Percentiles rank a stretch among this genome's conserved stretches.
Conservation (phyloP, 768 basidiomycete genomes). For the Pleurotus platypus region DNA sequence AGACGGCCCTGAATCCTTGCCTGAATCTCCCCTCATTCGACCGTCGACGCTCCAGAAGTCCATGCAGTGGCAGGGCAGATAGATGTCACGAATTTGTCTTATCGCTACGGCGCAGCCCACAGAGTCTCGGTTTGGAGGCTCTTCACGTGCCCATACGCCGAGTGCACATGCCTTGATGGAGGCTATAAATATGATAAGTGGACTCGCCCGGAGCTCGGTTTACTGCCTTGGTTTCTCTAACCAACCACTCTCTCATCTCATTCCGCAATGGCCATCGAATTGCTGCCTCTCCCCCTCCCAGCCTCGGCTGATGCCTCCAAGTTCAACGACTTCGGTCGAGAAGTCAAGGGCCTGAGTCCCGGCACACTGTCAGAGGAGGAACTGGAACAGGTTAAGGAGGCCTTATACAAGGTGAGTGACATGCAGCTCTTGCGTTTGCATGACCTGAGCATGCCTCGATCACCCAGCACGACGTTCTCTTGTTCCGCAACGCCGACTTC, state of each 20-base stretch:
- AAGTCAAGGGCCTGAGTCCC: constrained; percentile 73
- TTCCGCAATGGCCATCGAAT: constrained; percentile 60
- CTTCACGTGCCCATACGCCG: neutral
- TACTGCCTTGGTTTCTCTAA: neutral
- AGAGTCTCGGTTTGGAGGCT: neutral
- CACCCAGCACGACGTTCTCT: constrained; percentile 60
- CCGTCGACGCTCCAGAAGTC: no score
- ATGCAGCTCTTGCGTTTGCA: neutral
- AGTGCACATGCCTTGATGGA: neutral
- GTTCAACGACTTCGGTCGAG: constrained; percentile 70
- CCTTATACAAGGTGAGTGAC: constrained; percentile 68
- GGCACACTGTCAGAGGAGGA: constrained; percentile 54
- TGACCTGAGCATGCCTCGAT: neutral
- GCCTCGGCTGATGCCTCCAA: constrained; percentile 64
- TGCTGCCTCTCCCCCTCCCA: constrained; percentile 66
- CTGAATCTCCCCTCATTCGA: no score
- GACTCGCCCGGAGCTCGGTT: neutral
- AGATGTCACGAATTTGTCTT: constrained; percentile 11
- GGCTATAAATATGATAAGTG: neutral
- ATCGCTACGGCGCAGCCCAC: neutral
- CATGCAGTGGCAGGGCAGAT: no score
- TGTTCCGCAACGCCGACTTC: constrained; percentile 69
- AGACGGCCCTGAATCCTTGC: no score
- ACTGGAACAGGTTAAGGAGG: constrained; percentile 64
- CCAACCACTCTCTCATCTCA: neutral